Evolutionary conservation across 2,329 filamentous ascomycete genomes (phyloP).

Genomic region (Cordyceps tenuipes): DNA sequence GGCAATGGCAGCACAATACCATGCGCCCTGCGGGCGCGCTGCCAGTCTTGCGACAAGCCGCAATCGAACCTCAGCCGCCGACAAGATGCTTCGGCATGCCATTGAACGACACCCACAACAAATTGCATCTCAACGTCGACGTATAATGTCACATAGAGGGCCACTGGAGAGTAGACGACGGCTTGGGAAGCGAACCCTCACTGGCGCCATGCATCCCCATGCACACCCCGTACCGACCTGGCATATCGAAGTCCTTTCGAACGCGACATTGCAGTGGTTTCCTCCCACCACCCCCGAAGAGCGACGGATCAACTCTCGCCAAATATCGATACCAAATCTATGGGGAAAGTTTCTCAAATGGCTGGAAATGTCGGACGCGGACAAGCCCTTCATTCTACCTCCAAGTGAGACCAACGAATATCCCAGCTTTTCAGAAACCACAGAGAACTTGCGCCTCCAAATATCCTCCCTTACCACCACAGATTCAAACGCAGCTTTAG

Average conservation of each 20-base stretch:
- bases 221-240: conserved; percentile 33
- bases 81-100: conserved; percentile 24
- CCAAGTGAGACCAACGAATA: conserved; percentile 8
- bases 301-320: conserved; percentile 18
- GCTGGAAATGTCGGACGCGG: conserved; percentile 20
- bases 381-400: conserved; percentile 16
- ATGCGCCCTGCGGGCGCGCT: conserved; percentile 20
- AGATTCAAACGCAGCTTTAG: background rate
- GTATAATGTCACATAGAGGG: conserved; percentile 38
- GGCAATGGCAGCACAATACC: conserved; percentile 24
- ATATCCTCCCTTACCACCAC: background rate
- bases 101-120: conserved; percentile 23
- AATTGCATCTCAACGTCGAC: conserved; percentile 18
- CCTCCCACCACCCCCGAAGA: conserved; percentile 32
- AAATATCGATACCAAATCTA: conserved; percentile 14
- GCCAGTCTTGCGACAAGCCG: conserved; percentile 16
- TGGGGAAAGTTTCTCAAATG: conserved; percentile 23
- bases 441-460: background rate
- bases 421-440: background rate
- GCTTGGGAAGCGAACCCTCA: conserved; percentile 45
- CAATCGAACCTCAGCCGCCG: conserved; percentile 25
- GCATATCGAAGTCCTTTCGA: conserved; percentile 36
- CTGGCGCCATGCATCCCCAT: conserved; percentile 36
- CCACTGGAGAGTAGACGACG: conserved; percentile 48
- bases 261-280: conserved; percentile 44